A percentile compares a stretch with the other conserved stretches of the same genome.
Conservation (phyloP, 345 rosid genomes). For the Eutrema heterophyllum region DNA sequence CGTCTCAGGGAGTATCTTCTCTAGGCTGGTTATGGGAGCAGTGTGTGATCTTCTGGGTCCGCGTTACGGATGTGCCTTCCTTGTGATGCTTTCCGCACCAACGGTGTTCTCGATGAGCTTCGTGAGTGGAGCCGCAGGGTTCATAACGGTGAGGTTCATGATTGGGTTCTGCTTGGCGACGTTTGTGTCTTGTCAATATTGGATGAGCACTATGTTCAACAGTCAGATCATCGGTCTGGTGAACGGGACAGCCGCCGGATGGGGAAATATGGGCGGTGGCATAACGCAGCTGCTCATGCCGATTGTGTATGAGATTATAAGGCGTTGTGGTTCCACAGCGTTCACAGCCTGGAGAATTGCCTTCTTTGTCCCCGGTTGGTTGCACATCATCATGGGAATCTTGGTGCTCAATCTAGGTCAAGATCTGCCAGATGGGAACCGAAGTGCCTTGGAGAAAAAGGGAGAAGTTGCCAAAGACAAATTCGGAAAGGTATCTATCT, state of each 20-base stretch:
- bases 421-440: conserved; percentile 71
- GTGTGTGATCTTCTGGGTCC: conserved; percentile 63
- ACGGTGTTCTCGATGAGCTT: conserved; percentile 67
- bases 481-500: conserved; percentile 49
- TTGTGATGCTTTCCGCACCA: conserved; percentile 63
- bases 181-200: conserved; percentile 73
- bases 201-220: conserved; percentile 86
- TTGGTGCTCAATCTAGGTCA: conserved; percentile 59
- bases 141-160: conserved; percentile 61
- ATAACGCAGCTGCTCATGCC: conserved; percentile 70
- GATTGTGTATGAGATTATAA: conserved; percentile 45
- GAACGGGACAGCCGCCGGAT: conserved; percentile 70
- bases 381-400: conserved; percentile 55
- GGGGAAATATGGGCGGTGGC: conserved; percentile 83
- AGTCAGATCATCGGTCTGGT: conserved; percentile 61
- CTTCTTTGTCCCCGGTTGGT: conserved; percentile 58
- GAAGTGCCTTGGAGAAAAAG: conserved; percentile 46
- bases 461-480: conserved; percentile 59
- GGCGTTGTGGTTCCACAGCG: conserved; percentile 44
- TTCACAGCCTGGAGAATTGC: conserved; percentile 74
- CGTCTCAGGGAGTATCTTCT: conserved; percentile 66
- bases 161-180: conserved; percentile 82
- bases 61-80: conserved; percentile 60
- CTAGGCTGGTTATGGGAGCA: conserved; percentile 70
- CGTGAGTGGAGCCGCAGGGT: conserved; percentile 41